Base-by-base conservation (phyloP, 2,329 filamentous ascomycete genomes). In the Huntiella savannae region DNA sequence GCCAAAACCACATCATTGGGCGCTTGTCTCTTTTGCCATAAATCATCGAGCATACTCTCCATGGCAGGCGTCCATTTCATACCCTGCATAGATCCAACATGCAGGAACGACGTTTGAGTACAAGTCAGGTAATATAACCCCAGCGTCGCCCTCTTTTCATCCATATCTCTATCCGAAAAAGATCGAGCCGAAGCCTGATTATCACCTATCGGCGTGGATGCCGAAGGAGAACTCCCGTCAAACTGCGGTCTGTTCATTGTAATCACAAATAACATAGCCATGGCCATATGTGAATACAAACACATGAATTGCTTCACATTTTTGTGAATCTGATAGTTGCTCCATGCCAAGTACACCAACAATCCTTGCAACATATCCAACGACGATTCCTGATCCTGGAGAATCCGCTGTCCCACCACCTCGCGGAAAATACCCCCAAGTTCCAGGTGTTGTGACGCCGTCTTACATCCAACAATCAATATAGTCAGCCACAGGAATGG, bases 61-160 rank as follows among this genome's bases (percentile, higher is more conserved):
- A 76, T 63, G 39, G 71, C 64, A 1, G 65, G 52, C 1, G 65
- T 73, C 72, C 72, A 77, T 3, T 60, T 61, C 47, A 76, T 56
- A 4, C 62, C 53, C 40, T 71, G 64, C 41, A 63, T 17, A 53
- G 51, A 33, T 52, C 46, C 58, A 55, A 59, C 1, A 53, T 54
- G 7, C 53, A 58, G 40, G 32, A 45, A 40, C 10, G 17, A 37
- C 8, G 38, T 39, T 8, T 43, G 37, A 15, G 16, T 45, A 33
- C 56, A 58, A 15, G 55, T 54, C 13, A 59, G 51, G 10, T 53
- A 52, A 39, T 51, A 53, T 43, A 49, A 53, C 4, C n/a, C 33
- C 15, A 35, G 39, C 15, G 51, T 42, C 5, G 48, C 48, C 12
- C 48, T 35, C 35, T 50, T 50, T 22, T 50, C 48, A 16, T 50